These are phyloP conservation scores for Candida schatavii DNA, from an alignment of 805 yeast species.

Conservation along the genomic window DNA sequence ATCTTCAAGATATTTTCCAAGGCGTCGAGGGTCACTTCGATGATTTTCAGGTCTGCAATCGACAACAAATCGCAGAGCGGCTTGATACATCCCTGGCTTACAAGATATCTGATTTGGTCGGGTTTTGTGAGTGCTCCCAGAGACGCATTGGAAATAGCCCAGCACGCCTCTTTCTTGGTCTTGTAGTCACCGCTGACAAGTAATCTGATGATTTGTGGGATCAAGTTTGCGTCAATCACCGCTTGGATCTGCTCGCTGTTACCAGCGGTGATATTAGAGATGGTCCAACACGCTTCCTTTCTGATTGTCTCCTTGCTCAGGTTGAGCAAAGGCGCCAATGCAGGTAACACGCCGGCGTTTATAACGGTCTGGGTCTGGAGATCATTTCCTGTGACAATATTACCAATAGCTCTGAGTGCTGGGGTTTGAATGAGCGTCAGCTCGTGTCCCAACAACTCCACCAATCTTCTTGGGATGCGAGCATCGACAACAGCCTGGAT, in stretches of 20 bases:
- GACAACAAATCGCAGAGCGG: constrained; percentile 91
- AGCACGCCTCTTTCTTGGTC: constrained; percentile 97
- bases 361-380: constrained; percentile 92
- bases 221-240: constrained; percentile 89
- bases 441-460: constrained; percentile 82
- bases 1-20: constrained; percentile 89
- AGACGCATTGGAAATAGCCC: constrained; percentile 98
- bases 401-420: constrained; percentile 95
- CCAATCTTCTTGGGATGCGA: constrained; percentile 90
- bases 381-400: constrained; percentile 96
- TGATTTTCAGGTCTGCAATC: constrained; percentile 85
- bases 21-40: constrained; percentile 94
- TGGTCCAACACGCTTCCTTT: constrained; percentile 99
- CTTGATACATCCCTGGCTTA: constrained; percentile 92
- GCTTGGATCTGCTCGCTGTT: constrained; percentile 94
- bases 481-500: constrained; percentile 97
- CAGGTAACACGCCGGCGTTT: constrained; percentile 87
- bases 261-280: constrained; percentile 97
- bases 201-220: constrained; percentile 86
- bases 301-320: constrained; percentile 89
- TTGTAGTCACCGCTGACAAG: constrained; percentile 83
- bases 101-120: constrained; percentile 90
- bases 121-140: constrained; percentile 92
- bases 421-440: constrained; percentile 92
- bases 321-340: constrained; percentile 72